Percentiles rank a stretch among this genome's conserved stretches.
phyloP scores from a whole-genome alignment of 305 asterid genomes.

The Fraxinus floribunda region DNA sequence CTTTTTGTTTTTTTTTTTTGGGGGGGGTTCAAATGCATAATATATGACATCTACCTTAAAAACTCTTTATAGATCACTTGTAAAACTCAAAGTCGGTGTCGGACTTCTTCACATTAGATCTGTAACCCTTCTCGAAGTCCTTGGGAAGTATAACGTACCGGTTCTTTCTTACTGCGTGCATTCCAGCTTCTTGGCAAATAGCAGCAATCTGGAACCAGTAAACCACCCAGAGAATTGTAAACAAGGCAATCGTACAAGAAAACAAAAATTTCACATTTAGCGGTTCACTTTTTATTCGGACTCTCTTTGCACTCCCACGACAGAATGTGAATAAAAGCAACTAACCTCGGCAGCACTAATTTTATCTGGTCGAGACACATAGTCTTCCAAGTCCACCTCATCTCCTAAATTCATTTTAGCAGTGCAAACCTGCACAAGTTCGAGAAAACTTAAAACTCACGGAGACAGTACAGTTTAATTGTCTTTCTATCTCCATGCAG shows the following conservation, averaged over 20 bases:
- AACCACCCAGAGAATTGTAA: background rate
- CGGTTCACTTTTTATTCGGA: background rate
- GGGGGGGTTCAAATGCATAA: no score
- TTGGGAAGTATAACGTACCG: conserved; percentile 88
- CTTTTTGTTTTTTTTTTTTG: no score
- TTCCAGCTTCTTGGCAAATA: conserved; percentile 98
- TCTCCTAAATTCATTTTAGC: conserved; percentile 82
- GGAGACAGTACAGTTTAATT: no score
- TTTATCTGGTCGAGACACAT: conserved; percentile 84
- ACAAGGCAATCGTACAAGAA: background rate
- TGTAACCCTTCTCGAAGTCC: conserved; percentile 92
- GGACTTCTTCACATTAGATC: conserved; percentile 90
- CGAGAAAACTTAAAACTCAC: background rate
- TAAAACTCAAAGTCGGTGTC: conserved; percentile 91
- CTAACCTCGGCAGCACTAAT: conserved; percentile 89
- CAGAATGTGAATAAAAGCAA: conserved; percentile 4
- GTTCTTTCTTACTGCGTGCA: conserved; percentile 93
- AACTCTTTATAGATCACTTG: conserved; percentile 39
- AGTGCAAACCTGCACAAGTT: conserved; percentile 67
- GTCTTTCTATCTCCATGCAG: no score
- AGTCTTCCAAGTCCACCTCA: conserved; percentile 87
- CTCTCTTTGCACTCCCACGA: background rate
- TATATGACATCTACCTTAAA: background rate
- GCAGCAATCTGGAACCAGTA: conserved; percentile 61
- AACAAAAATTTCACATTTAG: background rate